Conservation (phyloP, 352 stramenopile genomes). For the Globisporangium emineosum region DNA sequence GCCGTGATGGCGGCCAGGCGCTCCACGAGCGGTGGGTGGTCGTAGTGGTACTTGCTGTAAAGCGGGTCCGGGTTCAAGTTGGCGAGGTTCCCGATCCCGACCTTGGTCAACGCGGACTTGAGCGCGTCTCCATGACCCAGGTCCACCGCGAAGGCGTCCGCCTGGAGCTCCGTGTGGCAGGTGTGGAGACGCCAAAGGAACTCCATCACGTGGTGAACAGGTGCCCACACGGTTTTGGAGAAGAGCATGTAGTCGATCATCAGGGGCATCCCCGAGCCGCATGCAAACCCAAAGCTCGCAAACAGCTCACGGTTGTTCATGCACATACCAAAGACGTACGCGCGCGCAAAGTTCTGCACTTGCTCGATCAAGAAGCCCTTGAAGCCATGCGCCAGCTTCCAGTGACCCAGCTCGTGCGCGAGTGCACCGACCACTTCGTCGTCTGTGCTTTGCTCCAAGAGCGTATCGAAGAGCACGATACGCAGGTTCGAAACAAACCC, state of each 20-base stretch:
- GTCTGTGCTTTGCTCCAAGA: background rate
- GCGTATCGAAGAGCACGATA: slow-evolving; percentile 3
- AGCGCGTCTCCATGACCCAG: background rate
- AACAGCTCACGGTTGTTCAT: slow-evolving; percentile 73
- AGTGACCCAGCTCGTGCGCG: background rate
- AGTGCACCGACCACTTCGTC: background rate
- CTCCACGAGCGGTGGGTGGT: background rate
- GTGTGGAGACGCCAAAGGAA: slow-evolving; percentile 1
- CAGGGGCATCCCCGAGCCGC: slow-evolving; percentile 35
- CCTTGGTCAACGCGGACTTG: slow-evolving; percentile 1
- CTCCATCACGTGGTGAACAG: too few relatives aligned
- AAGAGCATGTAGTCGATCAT: slow-evolving; percentile 83
- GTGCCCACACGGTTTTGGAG: slow-evolving; percentile 36
- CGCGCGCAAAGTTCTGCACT: slow-evolving; percentile 27
- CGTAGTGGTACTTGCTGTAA: background rate
- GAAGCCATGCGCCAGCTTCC: background rate
- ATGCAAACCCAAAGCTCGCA: slow-evolving; percentile 64
- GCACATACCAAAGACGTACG: slow-evolving; percentile 72
- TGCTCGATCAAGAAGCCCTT: background rate
- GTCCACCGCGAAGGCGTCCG: background rate
- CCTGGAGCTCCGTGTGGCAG: slow-evolving; percentile 1
- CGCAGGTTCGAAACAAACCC: background rate
- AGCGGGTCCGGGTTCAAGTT: slow-evolving; percentile 4
- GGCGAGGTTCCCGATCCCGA: slow-evolving; percentile 1
- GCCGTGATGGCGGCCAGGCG: background rate